A percentile compares a stretch with the other conserved stretches of the same genome.
These are phyloP conservation scores for Hibiscus mutabilis DNA, from an alignment of 345 rosid species.

Conservation along the genomic window DNA sequence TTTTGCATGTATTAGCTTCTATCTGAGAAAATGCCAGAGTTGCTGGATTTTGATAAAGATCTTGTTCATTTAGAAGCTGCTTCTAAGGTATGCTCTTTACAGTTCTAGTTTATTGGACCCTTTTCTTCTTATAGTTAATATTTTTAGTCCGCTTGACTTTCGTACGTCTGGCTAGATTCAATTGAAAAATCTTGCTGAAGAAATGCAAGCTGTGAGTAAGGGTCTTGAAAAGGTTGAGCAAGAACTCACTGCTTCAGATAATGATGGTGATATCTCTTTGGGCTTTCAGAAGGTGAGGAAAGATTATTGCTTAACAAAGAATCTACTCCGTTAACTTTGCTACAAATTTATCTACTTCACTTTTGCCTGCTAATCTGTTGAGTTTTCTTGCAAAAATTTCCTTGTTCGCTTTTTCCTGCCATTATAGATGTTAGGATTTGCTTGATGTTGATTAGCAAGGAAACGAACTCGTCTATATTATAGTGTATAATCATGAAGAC, in stretches of 20 bases:
- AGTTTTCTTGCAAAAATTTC: neutral
- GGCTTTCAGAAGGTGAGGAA: conserved; percentile 82
- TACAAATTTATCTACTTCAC: neutral
- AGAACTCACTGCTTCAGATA: conserved; percentile 79
- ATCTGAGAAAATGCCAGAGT: conserved; percentile 87
- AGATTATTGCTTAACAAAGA: neutral
- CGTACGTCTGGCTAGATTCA: conserved; percentile 53
- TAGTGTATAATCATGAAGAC: neutral
- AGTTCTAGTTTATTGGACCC: neutral
- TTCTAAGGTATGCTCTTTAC: conserved; percentile 57
- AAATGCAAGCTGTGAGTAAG: conserved; percentile 96
- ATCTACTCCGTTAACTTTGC: neutral
- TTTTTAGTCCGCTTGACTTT: conserved; percentile 5
- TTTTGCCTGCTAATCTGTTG: neutral
- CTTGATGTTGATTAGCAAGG: neutral
- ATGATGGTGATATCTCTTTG: conserved; percentile 72
- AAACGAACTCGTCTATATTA: neutral
- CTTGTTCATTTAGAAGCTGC: conserved; percentile 91
- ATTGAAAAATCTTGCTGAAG: conserved; percentile 91
- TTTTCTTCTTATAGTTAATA: conserved; percentile 12
- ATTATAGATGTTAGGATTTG: neutral
- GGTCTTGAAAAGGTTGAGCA: conserved; percentile 94
- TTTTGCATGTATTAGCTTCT: conserved; percentile 42
- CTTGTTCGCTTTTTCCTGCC: neutral
- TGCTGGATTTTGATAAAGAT: conserved; percentile 85